These are phyloP conservation scores for Dittrichia graveolens DNA, from an alignment of 129 eudicot genomes.

Conservation along the genomic window DNA sequence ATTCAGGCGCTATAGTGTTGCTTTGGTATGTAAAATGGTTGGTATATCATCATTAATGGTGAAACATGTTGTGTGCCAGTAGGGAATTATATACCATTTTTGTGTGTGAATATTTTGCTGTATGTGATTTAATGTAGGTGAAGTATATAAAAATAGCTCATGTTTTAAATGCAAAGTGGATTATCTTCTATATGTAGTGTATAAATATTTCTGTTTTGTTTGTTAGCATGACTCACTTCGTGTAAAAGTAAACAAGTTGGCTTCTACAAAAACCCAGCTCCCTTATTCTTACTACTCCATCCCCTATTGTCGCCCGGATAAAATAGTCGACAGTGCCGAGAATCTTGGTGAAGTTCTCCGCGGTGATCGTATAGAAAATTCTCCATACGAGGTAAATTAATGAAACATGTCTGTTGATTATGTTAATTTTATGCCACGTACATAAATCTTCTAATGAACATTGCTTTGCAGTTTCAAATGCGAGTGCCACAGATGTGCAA, in stretches of 20 bases:
- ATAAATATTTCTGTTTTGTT: slow-evolving; percentile 23
- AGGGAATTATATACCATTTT: neutral
- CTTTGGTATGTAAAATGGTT: slow-evolving; percentile 2
- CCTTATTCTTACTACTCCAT: slow-evolving; percentile 71
- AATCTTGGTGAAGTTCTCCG: slow-evolving; percentile 75
- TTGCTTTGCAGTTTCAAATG: slow-evolving; percentile 60
- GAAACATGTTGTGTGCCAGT: neutral
- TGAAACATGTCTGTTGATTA: neutral
- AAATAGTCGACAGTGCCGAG: slow-evolving; percentile 59
- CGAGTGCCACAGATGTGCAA: slow-evolving; percentile 65
- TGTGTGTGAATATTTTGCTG: neutral
- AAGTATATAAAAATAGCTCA: neutral
- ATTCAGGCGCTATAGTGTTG: slow-evolving; percentile 8
- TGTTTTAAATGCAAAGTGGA: slow-evolving; percentile 8
- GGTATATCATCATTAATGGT: neutral
- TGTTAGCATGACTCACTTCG: slow-evolving; percentile 54
- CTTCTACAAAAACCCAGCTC: slow-evolving; percentile 73
- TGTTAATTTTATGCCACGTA: slow-evolving; percentile 7
- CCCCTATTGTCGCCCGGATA: slow-evolving; percentile 60
- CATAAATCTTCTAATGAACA: slow-evolving; percentile 21
- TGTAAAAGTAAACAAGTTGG: slow-evolving; percentile 71
- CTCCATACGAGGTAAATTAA: slow-evolving; percentile 59
- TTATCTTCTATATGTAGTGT: neutral
- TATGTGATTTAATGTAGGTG: neutral
- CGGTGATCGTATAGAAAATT: slow-evolving; percentile 71